phyloP scores from a whole-genome alignment of 768 basidiomycete species.

The Kwoniella dendrophila region DNA sequence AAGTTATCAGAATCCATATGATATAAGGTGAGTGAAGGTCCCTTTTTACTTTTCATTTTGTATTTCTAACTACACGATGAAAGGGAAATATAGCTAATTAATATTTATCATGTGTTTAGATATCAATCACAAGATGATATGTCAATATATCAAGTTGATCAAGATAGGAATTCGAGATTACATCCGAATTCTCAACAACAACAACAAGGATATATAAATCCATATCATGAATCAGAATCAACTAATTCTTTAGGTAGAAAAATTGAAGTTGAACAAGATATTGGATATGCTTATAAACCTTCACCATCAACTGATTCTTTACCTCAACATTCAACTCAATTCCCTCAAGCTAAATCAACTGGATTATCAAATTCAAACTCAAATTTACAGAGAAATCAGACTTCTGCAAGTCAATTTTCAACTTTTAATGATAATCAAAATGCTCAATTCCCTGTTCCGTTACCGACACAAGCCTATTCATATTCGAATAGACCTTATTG shows the following conservation, averaged over 20 bases:
- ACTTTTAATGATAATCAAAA: background rate
- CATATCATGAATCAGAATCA: background rate
- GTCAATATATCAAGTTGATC: constrained; percentile 41
- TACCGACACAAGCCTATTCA: background rate
- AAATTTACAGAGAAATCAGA: constrained; percentile 7
- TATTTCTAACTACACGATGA: background rate
- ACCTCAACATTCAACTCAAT: constrained; percentile 6
- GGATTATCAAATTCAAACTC: background rate
- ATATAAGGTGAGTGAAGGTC: constrained; percentile 33
- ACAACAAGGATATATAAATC: background rate
- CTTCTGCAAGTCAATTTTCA: constrained; percentile 1
- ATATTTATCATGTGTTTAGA: constrained; percentile 11
- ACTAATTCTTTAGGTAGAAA: background rate
- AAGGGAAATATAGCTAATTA: background rate
- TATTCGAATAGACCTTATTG: background rate
- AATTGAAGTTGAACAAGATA: constrained; percentile 22
- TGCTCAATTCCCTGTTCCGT: constrained; percentile 16
- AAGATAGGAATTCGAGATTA: background rate
- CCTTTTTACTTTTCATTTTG: background rate
- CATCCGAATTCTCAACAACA: too few species aligned
- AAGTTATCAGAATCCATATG: constrained; percentile 39
- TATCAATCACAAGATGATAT: constrained; percentile 32
- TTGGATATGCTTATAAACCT: constrained; percentile 28
- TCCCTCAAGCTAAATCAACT: constrained; percentile 20
- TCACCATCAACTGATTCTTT: constrained; percentile 2